Conservation (phyloP, 768 basidiomycete genomes). For the Ephemerocybe angulata region DNA sequence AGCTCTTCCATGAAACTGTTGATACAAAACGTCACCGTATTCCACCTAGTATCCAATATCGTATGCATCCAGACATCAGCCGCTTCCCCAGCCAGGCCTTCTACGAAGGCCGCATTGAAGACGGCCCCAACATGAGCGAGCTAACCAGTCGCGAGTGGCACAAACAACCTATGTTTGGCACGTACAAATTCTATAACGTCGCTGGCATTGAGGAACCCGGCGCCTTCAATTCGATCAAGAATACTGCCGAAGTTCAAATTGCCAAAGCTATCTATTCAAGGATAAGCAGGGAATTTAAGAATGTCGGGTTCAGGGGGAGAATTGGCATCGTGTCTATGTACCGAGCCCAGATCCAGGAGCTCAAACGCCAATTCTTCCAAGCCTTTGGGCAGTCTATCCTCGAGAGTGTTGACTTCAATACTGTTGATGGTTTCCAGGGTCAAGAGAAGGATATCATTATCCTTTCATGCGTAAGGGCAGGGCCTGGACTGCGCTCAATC, state of each 20-base stretch:
- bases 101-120: constrained; percentile 73
- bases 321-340: constrained; percentile 88
- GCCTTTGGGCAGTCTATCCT: constrained; percentile 71
- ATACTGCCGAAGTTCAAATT: constrained; percentile 66
- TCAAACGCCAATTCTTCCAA: constrained; percentile 64
- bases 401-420: constrained; percentile 84
- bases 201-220: constrained; percentile 62
- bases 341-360: constrained; percentile 77
- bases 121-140: constrained; percentile 84
- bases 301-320: constrained; percentile 39
- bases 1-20: constrained; percentile 11
- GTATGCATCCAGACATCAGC: constrained; percentile 98
- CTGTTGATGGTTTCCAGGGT: constrained; percentile 98
- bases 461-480: constrained; percentile 92
- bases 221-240: constrained; percentile 68
- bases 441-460: constrained; percentile 99
- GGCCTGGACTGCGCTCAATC: constrained; percentile 74
- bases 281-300: constrained; percentile 59
- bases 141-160: constrained; percentile 92
- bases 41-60: constrained; percentile 87
- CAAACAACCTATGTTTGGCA: constrained; percentile 65
- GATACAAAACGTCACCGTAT: not conserved
- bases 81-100: constrained; percentile 84
- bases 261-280: constrained; percentile 76
- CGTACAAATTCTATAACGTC: constrained; percentile 89